These are phyloP conservation scores for Fusarium dlaminii DNA, from an alignment of 2,329 filamentous ascomycete genomes.

Conservation along the genomic window DNA sequence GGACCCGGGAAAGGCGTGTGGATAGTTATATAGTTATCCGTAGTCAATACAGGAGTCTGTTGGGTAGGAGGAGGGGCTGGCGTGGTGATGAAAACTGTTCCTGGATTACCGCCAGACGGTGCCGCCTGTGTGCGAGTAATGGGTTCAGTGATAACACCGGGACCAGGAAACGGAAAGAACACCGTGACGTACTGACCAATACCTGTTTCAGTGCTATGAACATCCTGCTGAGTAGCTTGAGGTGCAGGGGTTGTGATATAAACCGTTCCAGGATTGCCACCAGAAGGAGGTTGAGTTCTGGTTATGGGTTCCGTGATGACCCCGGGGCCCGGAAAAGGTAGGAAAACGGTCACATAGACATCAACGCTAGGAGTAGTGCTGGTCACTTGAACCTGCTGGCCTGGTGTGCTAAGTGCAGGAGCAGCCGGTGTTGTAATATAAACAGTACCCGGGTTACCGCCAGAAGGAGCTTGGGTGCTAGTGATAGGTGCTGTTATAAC, in stretches of 20 bases:
- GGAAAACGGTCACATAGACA: constrained; percentile 2
- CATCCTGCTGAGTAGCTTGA: neutral
- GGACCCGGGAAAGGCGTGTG: constrained; percentile 21
- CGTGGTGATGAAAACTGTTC: constrained; percentile 23
- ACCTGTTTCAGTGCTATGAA: neutral
- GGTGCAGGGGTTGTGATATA: constrained; percentile 9
- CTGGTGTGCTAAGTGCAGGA: neutral
- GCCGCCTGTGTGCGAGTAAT: constrained; percentile 10
- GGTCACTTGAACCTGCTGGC: neutral
- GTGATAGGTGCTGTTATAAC: neutral
- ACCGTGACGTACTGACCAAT: neutral
- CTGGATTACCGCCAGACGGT: constrained; percentile 1
- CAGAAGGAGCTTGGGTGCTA: neutral
- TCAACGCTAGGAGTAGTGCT: neutral
- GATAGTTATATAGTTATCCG: constrained; percentile 15
- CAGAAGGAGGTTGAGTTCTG: constrained; percentile 1
- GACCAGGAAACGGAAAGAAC: constrained; percentile 3
- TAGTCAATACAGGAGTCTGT: neutral
- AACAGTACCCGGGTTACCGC: neutral
- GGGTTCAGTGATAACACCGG: constrained; percentile 13
- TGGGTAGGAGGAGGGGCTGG: neutral
- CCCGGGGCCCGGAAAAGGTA: constrained; percentile 9
- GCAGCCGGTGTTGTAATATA: neutral
- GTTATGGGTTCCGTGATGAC: constrained; percentile 6
- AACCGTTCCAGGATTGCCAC: constrained; percentile 7